phyloP scores from a whole-genome alignment of 139 green algal species.

The Coccomyxa sp. region DNA sequence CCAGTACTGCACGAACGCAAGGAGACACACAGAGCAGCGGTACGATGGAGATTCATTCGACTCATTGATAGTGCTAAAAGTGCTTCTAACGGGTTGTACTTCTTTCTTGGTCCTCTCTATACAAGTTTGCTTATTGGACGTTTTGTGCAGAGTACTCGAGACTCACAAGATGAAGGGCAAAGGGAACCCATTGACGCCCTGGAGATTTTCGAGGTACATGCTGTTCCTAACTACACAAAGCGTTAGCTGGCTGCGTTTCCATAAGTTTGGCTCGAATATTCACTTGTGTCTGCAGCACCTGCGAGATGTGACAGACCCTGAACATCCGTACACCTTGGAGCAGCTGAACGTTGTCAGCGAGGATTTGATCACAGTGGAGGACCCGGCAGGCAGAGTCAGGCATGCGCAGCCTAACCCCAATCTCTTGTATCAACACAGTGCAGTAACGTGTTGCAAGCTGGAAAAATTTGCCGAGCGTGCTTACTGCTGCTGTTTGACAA shows the following conservation, averaged over 20 bases:
- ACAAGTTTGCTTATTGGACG: not conserved
- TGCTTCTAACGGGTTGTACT: not conserved
- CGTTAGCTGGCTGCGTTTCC: not conserved
- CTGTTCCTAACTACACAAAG: not conserved
- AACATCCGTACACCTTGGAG: constrained; percentile 97
- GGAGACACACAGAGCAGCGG: not conserved
- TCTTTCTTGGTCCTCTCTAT: not conserved
- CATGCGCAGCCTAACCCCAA: constrained; percentile 3
- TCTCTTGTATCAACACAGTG: not conserved
- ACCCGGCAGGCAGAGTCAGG: constrained; percentile 53
- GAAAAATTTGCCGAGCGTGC: too few species aligned
- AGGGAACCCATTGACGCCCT: constrained; percentile 75
- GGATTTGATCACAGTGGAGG: constrained; percentile 67
- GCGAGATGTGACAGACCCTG: constrained; percentile 92
- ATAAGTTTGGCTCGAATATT: not conserved
- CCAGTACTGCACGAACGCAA: constrained; percentile 58
- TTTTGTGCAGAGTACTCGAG: not conserved
- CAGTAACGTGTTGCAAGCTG: not conserved
- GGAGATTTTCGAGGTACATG: constrained; percentile 54
- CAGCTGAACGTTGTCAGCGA: constrained; percentile 87
- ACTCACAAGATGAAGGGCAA: constrained; percentile 8
- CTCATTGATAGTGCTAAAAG: not conserved
- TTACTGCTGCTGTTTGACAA: too few species aligned
- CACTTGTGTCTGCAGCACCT: constrained; percentile 69
- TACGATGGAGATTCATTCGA: not conserved